Conservation (phyloP, 768 basidiomycete species). For the Podaxis sp. region DNA sequence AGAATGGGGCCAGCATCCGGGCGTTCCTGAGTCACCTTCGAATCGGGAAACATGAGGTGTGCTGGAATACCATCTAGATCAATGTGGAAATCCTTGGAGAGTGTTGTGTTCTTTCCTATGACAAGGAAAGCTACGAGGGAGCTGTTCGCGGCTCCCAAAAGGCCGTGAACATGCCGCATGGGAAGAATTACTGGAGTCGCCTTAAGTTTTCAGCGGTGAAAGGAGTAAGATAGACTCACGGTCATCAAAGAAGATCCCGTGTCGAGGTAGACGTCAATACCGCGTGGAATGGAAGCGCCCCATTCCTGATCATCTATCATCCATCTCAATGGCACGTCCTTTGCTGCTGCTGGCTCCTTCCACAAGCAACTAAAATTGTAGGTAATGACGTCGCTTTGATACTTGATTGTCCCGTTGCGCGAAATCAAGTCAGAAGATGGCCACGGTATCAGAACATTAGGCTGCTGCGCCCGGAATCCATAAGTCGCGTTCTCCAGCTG, state of each 20-base stretch:
- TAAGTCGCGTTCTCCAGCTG: constrained; percentile 1
- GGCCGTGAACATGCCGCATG: neutral
- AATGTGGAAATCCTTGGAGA: neutral
- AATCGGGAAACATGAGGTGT: neutral
- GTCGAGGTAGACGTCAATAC: neutral
- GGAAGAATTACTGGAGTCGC: neutral
- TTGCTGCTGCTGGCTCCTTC: neutral
- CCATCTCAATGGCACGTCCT: neutral
- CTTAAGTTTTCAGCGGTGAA: neutral
- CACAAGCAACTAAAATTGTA: constrained; percentile 9
- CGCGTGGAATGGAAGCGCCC: neutral
- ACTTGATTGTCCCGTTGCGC: neutral
- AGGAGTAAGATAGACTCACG: neutral
- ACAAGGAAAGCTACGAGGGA: neutral
- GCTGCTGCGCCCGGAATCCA: neutral
- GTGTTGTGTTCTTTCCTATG: constrained; percentile 8
- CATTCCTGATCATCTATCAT: neutral
- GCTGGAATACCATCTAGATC: constrained; percentile 1
- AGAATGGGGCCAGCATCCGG: neutral
- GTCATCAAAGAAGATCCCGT: neutral
- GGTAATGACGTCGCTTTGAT: constrained; percentile 1
- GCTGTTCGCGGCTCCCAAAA: neutral
- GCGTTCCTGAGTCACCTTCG: neutral
- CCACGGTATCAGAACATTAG: constrained; percentile 4
- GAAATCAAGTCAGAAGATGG: neutral